Conservation (phyloP, 345 rosid genomes). For the Firmiana major region DNA sequence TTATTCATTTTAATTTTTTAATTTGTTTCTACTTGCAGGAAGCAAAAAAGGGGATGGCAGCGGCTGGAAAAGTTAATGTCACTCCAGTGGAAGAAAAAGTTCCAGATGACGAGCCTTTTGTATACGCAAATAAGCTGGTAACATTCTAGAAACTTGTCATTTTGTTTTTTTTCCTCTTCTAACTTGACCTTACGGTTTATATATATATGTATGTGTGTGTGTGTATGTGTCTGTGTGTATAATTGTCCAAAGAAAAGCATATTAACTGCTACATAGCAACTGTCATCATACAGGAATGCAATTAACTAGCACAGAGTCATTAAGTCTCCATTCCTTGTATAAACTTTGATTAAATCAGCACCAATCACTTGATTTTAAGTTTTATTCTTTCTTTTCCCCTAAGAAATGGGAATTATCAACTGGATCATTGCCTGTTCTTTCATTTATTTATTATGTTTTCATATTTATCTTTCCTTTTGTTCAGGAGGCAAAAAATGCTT, state of each 20-base stretch:
- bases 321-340: neutral
- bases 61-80: constrained; percentile 50
- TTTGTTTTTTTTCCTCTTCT: neutral
- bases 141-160: neutral
- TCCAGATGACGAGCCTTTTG: constrained; percentile 69
- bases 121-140: constrained; percentile 85
- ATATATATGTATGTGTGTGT: too few species aligned
- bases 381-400: neutral
- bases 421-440: neutral
- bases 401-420: neutral
- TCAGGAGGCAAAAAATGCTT: constrained; percentile 97
- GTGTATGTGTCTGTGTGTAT: too few species aligned
- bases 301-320: neutral
- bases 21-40: constrained; percentile 39
- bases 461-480: constrained; percentile 8
- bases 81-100: constrained; percentile 63
- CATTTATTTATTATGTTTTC: neutral
- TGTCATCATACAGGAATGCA: too few species aligned
- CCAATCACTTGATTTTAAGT: neutral
- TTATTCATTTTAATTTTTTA: neutral
- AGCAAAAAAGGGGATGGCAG: constrained; percentile 46
- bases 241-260: neutral
- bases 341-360: neutral
- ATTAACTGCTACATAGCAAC: neutral
- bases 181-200: neutral